These are phyloP conservation scores for Myriosclerotinia curreyana DNA, from an alignment of 2,329 filamentous ascomycete genomes.

Conservation along the genomic window DNA sequence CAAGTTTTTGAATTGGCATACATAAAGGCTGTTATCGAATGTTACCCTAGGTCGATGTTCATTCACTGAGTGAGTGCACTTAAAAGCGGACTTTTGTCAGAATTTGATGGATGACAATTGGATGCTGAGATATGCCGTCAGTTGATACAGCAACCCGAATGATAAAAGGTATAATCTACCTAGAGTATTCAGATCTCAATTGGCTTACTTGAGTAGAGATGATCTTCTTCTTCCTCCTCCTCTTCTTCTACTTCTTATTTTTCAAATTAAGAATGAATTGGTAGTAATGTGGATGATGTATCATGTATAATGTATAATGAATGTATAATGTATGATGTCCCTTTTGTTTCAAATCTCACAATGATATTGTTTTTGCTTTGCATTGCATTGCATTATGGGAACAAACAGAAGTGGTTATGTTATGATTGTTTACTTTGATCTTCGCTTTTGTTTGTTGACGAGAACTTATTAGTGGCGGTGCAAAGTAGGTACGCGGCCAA, in stretches of 20 bases:
- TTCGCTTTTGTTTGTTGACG: constrained; percentile 8
- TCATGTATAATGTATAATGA: no score
- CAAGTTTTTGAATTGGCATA: constrained; percentile 4
- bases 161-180: no score
- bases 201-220: no score
- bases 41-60: not conserved
- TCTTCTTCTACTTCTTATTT: no score
- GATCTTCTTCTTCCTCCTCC: no score
- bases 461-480: constrained; percentile 5
- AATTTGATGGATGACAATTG: constrained; percentile 6
- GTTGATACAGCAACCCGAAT: constrained; percentile 20
- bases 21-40: constrained; percentile 10
- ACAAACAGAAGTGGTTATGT: no score
- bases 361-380: constrained; percentile 20
- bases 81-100: not conserved
- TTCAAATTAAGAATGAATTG: not conserved
- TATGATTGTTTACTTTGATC: constrained; percentile 16
- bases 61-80: not conserved
- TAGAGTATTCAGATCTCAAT: no score
- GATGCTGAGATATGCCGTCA: constrained; percentile 4
- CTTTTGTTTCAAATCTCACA: constrained; percentile 4
- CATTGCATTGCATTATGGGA: constrained; percentile 9
- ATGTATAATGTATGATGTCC: no score
- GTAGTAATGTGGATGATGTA: no score
- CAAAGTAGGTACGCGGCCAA: constrained; percentile 4